These are phyloP conservation scores for Populus hybrid DNA, from an alignment of 441 rosid genomes.

Conservation along the genomic window DNA sequence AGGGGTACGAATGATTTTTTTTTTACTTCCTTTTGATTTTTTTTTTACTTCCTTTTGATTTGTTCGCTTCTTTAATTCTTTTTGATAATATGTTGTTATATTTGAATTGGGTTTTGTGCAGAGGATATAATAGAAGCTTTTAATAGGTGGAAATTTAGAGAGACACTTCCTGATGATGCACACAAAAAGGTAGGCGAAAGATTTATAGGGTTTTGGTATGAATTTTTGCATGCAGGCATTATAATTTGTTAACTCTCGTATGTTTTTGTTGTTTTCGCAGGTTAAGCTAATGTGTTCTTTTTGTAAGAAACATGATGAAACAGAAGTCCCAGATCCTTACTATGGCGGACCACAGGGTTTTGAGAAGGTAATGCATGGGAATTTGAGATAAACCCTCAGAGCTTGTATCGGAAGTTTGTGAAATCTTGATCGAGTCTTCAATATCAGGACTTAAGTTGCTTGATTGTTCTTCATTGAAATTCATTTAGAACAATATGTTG, in stretches of 20 bases:
- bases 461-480: background rate
- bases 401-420: background rate
- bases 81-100: background rate
- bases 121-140: constrained; percentile 76
- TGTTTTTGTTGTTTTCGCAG: constrained; percentile 33
- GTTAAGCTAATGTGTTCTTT: constrained; percentile 72
- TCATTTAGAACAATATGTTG: background rate
- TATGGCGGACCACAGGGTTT: constrained; percentile 78
- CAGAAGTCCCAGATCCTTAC: constrained; percentile 77
- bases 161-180: constrained; percentile 67
- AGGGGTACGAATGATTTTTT: constrained; percentile 39
- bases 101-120: constrained; percentile 21
- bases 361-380: constrained; percentile 49
- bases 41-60: too few relatives aligned
- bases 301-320: constrained; percentile 65
- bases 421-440: background rate
- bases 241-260: background rate
- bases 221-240: background rate
- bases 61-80: background rate
- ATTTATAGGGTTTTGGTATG: background rate
- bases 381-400: background rate
- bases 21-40: background rate
- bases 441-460: background rate
- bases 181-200: constrained; percentile 55
- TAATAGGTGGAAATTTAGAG: constrained; percentile 71